Evolutionary conservation across 2,329 filamentous ascomycete species (phyloP), one percentile per base, ranked within the genome.

Genomic region (Ophiostoma ips): DNA sequence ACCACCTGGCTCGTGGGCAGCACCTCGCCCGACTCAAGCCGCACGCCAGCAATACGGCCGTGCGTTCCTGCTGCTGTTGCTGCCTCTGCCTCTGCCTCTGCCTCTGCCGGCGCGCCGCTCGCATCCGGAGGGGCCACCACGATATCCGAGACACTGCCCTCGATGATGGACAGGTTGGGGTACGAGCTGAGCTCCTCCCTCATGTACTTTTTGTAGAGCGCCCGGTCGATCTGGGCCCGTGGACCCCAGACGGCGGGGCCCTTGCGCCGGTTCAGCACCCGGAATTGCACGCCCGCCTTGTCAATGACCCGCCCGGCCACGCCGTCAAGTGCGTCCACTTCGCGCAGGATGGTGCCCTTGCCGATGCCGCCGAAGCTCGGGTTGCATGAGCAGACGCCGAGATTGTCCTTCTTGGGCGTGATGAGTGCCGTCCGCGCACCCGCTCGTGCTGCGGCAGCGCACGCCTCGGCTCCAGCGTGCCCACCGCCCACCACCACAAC

Each of bases 341-440:
- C 92, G 38, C 90, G 82, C 47, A 98, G 71, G 71, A 98, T 95
- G 10, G 87, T 96, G 15, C 92, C 92, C 64, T 98, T 98, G 41
- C 92, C 92, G 58, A 98, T 96, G n/a, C 92, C 92, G 36, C 92
- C 92, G 62, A 98, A 94, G 56, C 87, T 94, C 2, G 90, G 90
- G 63, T 96, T 96, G 69, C 90, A 96, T 34, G 89, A 95, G 68
- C 90, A 96, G 30, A 92, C 87, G 50, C 90, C 90, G 18, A 96
- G 80, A 59, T 95, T 95, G 52, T 89, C 82, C 52, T 87, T 66
- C 53, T 84, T 87, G 2, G 90, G 92, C 1, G 92, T 98, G 46
- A 98, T 74, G 57, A 98, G 76, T 2, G 84, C 90, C 38, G 92
- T 96, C 59, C 82, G 81, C 46, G 90, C 92, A 48, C 92, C 92